phyloP scores from a whole-genome alignment of 306 rosid species.

The Neltuma alba region DNA sequence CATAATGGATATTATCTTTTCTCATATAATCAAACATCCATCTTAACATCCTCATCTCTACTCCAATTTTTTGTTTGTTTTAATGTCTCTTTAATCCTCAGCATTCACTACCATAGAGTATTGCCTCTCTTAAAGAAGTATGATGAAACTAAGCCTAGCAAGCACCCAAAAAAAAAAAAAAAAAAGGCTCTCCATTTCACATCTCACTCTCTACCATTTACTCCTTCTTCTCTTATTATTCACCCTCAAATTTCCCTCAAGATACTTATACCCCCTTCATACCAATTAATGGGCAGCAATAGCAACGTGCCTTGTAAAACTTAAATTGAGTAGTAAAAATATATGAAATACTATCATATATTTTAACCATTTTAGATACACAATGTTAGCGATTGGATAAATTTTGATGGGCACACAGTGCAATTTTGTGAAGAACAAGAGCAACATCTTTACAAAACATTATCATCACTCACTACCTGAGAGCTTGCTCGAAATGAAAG shows the following conservation, averaged over 20 bases:
- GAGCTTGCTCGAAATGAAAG: slow-evolving; percentile 88
- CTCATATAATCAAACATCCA: not conserved
- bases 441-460: slow-evolving; percentile 24
- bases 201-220: slow-evolving; percentile 22
- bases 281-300: slow-evolving; percentile 8
- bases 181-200: slow-evolving; percentile 2
- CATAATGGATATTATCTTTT: not conserved
- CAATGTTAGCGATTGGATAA: not conserved
- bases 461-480: slow-evolving; percentile 50
- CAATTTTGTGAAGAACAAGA: slow-evolving; percentile 8
- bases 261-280: slow-evolving; percentile 13
- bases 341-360: not conserved
- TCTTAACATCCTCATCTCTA: not conserved
- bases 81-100: not conserved
- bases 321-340: slow-evolving; percentile 12
- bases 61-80: not conserved
- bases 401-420: slow-evolving; percentile 18
- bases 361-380: slow-evolving; percentile 9
- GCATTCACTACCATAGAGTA: not conserved
- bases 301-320: not conserved
- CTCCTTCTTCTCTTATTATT: not conserved
- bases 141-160: not conserved
- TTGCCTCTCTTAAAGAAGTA: not conserved
- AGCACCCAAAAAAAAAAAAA: no score
- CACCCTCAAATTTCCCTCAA: not conserved